Base-by-base conservation (phyloP, 2,329 filamentous ascomycete species). In the Metarhizium guizhouense region DNA sequence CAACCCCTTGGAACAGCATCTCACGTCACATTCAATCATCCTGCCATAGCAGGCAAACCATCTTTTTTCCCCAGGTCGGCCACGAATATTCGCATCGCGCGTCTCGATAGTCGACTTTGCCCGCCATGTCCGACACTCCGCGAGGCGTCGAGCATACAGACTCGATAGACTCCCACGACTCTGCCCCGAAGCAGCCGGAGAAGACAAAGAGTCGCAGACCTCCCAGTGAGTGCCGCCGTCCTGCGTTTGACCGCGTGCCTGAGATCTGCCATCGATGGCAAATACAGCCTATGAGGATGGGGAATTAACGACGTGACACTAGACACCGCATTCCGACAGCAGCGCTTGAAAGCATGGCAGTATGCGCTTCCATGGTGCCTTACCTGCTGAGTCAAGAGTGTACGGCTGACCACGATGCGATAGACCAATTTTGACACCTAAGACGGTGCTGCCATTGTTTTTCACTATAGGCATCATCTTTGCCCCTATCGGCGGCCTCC, bases 341-440 rank as follows among this genome's bases (percentile, higher is more conserved):
- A 99, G 74, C 86, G 94, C 69, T 76, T 99, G 72, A 96, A 97
- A 76, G 94, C 94, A 76, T 99, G 94, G 94, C 94, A 99, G 87
- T 95, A 79, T 74, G 90, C 82, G 49, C 38, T 50, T 18, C 32
- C 40, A 14, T 11, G 42, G 20, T 45, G 16, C 14, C 16, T 11
- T 25, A 16, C 2, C 48, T n/a, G 40, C 18, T 43, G 25, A 43
- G 32, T 25, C 34, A 45, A 13, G 18, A 45, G 8, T 49, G 65
- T 59, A 25, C 60, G 54, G 11, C 75, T 78, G 66, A 79, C 70
- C 54, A 59, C 63, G 63, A 36, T 14, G 38, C 25, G 18, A 34
- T 67, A 94, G 90, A 75, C 93, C 93, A 42, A 96, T 97, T 67
- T 79, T 96, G 53, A 97, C 93, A 3, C 93, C 93, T 2, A 96